These are phyloP conservation scores for Calvatia gigantea DNA, from an alignment of 768 basidiomycete genomes.

Conservation along the genomic window DNA sequence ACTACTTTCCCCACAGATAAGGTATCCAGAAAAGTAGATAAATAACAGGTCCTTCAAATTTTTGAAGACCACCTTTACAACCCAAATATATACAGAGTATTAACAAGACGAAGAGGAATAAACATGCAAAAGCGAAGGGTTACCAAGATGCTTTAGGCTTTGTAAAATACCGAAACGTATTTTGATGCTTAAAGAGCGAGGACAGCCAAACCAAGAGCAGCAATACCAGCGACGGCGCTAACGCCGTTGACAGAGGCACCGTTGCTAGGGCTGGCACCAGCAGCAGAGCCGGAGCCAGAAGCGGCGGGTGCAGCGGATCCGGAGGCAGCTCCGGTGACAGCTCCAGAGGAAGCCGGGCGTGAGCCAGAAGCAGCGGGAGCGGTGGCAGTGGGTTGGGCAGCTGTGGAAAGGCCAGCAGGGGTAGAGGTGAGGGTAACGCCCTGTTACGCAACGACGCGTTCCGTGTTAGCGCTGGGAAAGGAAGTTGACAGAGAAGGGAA, in stretches of 20 bases:
- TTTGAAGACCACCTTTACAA: not conserved
- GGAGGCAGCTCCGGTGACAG: constrained; percentile 9
- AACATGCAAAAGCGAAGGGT: no score
- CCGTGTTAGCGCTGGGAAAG: not conserved
- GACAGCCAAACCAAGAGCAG: constrained; percentile 40
- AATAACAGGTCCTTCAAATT: not conserved
- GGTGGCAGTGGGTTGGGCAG: constrained; percentile 12
- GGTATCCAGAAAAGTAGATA: not conserved
- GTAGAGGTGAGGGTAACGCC: constrained; percentile 48
- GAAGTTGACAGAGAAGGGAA: not conserved
- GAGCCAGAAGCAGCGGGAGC: constrained; percentile 14
- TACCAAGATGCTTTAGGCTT: no score
- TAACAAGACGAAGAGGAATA: no score
- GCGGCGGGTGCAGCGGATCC: constrained; percentile 12
- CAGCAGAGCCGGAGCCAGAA: constrained; percentile 9
- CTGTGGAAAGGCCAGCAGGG: constrained; percentile 11
- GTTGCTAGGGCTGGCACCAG: constrained; percentile 32
- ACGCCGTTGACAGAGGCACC: constrained; percentile 22
- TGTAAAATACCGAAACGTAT: not conserved
- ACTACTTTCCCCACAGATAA: not conserved
- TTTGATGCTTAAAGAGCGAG: constrained; percentile 36
- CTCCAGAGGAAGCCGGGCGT: no score
- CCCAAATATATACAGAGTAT: not conserved
- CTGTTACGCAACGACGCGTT: constrained; percentile 25
- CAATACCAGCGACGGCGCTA: constrained; percentile 37